Conservation (phyloP, 768 basidiomycete species). For the Podaxis sp. region DNA sequence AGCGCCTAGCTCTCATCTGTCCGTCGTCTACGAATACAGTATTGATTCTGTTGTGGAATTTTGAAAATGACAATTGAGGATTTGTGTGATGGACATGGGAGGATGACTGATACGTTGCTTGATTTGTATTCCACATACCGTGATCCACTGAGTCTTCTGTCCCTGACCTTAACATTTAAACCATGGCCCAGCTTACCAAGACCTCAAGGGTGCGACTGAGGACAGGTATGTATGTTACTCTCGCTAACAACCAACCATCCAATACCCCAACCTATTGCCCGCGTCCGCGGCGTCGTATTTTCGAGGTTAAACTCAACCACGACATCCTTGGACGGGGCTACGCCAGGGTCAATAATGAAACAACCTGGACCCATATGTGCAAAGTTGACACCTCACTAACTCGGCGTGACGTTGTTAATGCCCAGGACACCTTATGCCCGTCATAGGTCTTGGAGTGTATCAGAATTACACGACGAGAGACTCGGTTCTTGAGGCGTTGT, state of each 20-base stretch:
- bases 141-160: background rate
- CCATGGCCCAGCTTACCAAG: background rate
- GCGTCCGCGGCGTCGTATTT: too few species aligned
- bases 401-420: constrained; percentile 21
- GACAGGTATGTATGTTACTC: background rate
- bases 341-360: background rate
- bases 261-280: too few species aligned
- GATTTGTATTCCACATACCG: background rate
- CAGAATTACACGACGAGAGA: constrained; percentile 57
- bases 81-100: too few species aligned
- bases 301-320: too few species aligned
- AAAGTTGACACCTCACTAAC: constrained; percentile 18
- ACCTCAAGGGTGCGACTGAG: background rate
- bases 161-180: background rate
- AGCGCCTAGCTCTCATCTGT: background rate
- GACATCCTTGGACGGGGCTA: background rate
- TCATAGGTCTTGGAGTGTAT: constrained; percentile 72
- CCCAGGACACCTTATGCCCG: constrained; percentile 57
- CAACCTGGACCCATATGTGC: background rate
- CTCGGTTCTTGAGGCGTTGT: constrained; percentile 61
- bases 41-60: background rate
- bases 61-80: background rate
- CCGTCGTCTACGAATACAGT: background rate
- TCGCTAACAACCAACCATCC: too few species aligned
- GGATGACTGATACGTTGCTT: background rate